Percentiles rank a stretch among this genome's conserved stretches.
phyloP scores from a whole-genome alignment of 257 asterid species.

The Knoxia roxburghii region DNA sequence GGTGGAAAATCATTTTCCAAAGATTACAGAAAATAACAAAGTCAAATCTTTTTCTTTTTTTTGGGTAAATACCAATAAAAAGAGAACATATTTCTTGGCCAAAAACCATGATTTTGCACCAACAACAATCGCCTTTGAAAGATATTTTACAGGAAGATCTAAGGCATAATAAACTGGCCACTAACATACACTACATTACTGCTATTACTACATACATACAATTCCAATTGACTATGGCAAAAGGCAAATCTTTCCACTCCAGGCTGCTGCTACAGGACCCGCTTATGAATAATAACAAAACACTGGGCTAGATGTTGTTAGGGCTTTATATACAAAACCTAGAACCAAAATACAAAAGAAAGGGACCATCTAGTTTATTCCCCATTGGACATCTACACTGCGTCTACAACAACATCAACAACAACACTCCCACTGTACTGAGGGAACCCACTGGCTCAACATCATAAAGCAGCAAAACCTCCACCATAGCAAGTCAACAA shows the following conservation, averaged over 20 bases:
- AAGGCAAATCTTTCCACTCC: neutral
- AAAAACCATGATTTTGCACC: neutral
- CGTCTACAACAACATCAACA: neutral
- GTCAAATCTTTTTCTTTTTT: no score
- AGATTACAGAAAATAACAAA: no score
- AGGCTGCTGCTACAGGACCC: neutral
- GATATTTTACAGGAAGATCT: neutral
- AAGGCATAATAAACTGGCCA: neutral
- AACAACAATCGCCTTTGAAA: neutral
- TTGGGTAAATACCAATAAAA: no score
- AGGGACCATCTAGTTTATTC: neutral
- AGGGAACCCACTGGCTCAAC: neutral
- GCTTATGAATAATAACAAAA: neutral
- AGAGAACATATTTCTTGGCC: no score
- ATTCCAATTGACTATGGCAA: neutral
- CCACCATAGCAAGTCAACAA: neutral
- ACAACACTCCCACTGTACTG: no score
- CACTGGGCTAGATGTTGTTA: constrained; percentile 11
- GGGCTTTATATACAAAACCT: constrained; percentile 12
- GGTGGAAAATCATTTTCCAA: no score
- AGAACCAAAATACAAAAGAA: neutral
- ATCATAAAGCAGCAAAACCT: neutral
- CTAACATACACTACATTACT: no score
- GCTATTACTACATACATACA: neutral
- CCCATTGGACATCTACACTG: constrained; percentile 1